Base-by-base conservation (phyloP, 1,284 basidiomycete genomes). In the Marasmius oreades region DNA sequence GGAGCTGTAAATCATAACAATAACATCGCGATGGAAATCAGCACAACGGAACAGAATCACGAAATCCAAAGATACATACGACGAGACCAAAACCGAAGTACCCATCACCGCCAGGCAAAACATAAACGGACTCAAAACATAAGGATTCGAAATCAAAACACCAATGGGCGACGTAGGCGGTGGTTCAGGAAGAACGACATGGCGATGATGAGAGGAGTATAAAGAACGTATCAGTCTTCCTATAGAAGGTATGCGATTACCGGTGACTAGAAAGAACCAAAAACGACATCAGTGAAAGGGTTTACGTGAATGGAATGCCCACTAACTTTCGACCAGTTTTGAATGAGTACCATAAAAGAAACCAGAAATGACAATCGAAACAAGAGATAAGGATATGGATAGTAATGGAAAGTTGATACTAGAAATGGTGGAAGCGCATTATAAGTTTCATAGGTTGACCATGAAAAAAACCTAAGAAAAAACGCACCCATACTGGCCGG, bases 371-470 rank as follows among this genome's bases (percentile, higher is more conserved):
- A 84, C 59, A 18, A 88, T 68, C 1, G 84, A 80, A 61, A 82
- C 23, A 55, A 88, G 70, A 1, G 88, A 83, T 12, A 85, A 64
- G 44, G 82, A 70, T 4, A 87, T 73, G 51, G 92, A 73, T 37
- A 85, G 63, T 47, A 85, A 67, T 0, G 92, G 92, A 62, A 90
- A 88, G 26, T 81, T 77, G 58, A 92, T 84, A 8, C 90, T 90
- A 39, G 64, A 45, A 31, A 22, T 18, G 23, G n/a, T 10, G 28
- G 28, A 31, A 10, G 28, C 4, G 51, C 22, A 34, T 42, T 50
- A 26, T 55, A 24, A 31, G 39, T 58, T 2, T 11, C 18, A 43
- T n/a, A 58, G 26, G 18, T 28, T 20, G 28, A 28, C 11, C 43
- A 43, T 26, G 47, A 39, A 45, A 28, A 46, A n/a, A 56, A 39